phyloP scores from a whole-genome alignment of 2,329 filamentous ascomycete species.

The Lasiodiplodia gonubiensis region DNA sequence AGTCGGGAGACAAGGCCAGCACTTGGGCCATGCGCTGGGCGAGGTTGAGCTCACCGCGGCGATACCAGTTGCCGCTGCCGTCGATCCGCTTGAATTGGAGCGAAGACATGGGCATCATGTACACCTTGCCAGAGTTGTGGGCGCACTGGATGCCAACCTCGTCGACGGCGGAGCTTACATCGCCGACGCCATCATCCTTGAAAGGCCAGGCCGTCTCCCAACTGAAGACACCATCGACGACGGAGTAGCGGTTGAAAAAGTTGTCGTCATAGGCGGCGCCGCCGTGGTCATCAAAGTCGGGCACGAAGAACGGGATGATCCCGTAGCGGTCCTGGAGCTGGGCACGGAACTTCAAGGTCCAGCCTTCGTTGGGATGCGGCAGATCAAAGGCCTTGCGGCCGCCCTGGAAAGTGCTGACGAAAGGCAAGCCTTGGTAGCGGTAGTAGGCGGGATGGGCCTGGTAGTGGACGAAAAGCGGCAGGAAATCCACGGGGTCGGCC shows the following conservation, averaged over 20 bases:
- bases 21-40: constrained; percentile 39
- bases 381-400: constrained; percentile 32
- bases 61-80: constrained; percentile 44
- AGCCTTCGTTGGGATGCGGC: constrained; percentile 25
- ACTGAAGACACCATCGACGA: constrained; percentile 45
- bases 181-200: constrained; percentile 32
- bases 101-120: constrained; percentile 48
- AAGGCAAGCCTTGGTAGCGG: constrained; percentile 36
- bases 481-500: constrained; percentile 37
- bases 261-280: constrained; percentile 30
- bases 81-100: constrained; percentile 49
- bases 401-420: constrained; percentile 44
- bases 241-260: constrained; percentile 35
- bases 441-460: constrained; percentile 37
- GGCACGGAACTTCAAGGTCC: constrained; percentile 19
- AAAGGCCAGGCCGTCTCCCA: constrained; percentile 47
- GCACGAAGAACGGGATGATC: constrained; percentile 40
- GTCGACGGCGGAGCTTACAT: constrained; percentile 38
- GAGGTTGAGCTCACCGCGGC: constrained; percentile 47
- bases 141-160: constrained; percentile 39
- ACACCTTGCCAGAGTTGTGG: constrained; percentile 40
- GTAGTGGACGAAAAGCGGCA: constrained; percentile 37
- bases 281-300: constrained; percentile 38
- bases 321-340: constrained; percentile 37
- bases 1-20: constrained; percentile 44